Evolutionary conservation across 768 basidiomycete genomes (phyloP).

Genomic region (Tylopilus intermedius): DNA sequence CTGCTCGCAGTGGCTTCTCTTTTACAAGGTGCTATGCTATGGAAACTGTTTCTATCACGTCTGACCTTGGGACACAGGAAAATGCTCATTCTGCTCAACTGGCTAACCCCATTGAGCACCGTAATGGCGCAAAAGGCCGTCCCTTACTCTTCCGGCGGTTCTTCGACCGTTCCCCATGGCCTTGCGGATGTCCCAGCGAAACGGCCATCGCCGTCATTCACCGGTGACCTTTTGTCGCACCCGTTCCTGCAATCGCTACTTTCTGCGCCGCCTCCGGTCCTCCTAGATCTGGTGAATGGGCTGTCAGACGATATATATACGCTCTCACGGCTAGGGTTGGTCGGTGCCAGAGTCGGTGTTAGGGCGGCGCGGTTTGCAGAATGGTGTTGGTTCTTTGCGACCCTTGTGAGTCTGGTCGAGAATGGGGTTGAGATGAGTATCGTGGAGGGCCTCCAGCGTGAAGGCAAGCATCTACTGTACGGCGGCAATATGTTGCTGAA

Average conservation of each 20-base stretch:
- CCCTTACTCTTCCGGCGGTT: slow-evolving; percentile 45
- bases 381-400: slow-evolving; percentile 83
- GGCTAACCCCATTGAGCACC: slow-evolving; percentile 69
- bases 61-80: slow-evolving; percentile 45
- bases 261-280: slow-evolving; percentile 75
- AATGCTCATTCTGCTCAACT: slow-evolving; percentile 77
- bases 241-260: slow-evolving; percentile 72
- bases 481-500: not conserved
- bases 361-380: slow-evolving; percentile 72
- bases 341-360: slow-evolving; percentile 60
- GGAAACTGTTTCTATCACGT: not conserved
- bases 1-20: slow-evolving; percentile 56
- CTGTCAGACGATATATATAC: slow-evolving; percentile 77
- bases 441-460: slow-evolving; percentile 55
- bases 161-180: slow-evolving; percentile 22
- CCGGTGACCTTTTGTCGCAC: slow-evolving; percentile 34
- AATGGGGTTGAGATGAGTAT: slow-evolving; percentile 76
- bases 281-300: slow-evolving; percentile 72
- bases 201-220: slow-evolving; percentile 7
- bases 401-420: slow-evolving; percentile 76
- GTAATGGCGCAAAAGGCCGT: slow-evolving; percentile 67
- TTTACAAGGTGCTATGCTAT: slow-evolving; percentile 55
- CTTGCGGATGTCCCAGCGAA: slow-evolving; percentile 12
- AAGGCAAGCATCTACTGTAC: slow-evolving; percentile 41
- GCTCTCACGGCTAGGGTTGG: slow-evolving; percentile 63